Base-by-base conservation (phyloP, 2,329 filamentous ascomycete genomes). In the Stachybotrys chlorohalonatus region DNA sequence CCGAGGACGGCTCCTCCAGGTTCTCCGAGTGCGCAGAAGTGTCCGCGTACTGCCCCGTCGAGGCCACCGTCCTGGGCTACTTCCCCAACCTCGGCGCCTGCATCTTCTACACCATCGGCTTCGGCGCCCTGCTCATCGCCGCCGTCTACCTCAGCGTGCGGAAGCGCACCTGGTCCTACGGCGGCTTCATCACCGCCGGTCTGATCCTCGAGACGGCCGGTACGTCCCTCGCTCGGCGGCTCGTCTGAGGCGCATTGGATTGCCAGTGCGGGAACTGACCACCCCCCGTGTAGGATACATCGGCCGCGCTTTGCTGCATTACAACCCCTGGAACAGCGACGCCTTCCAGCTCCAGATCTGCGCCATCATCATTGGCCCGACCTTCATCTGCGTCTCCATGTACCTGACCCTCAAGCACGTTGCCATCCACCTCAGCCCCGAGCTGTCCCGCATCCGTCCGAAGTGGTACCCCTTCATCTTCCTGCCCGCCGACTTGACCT, bases 401-500 rank as follows among this genome's bases (percentile, higher is more conserved):
- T 86, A 86, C 70, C 76, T 86, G 31, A 84, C 80, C 4, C 77
- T 86, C 56, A 83, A 84, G 66, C 82, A 84, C 71, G 67, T 81
- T 59, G 74, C 77, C 55, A 68, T 80, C 39, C 67, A 73, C 50
- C 70, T 82, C 57, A 73, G 71, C 66, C 74, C 79, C 8, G 48
- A 60, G 45, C 70, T 80, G 53, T 82, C 79, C n/a, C 75, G 77
- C 58, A 62, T 83, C 55, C 71, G 70, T 4, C 75, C 80, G 16
- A 68, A 66, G n/a, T 72, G 73, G 60, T 83, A 81, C 65, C 80
- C 81, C 5, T 72, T 75, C 62, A 68, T 83, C 68, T 84, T 83
- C 69, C 76, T 83, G n/a, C 77, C 78, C 53, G 78, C 77, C 66
- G 82, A 84, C 65, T 68, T 84, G 17, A 77, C 77, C 52, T 83